Evolutionary conservation across 352 stramenopile genomes (phyloP), one percentile per base, ranked within the genome.

Genomic region (Phytophthora constricta): DNA sequence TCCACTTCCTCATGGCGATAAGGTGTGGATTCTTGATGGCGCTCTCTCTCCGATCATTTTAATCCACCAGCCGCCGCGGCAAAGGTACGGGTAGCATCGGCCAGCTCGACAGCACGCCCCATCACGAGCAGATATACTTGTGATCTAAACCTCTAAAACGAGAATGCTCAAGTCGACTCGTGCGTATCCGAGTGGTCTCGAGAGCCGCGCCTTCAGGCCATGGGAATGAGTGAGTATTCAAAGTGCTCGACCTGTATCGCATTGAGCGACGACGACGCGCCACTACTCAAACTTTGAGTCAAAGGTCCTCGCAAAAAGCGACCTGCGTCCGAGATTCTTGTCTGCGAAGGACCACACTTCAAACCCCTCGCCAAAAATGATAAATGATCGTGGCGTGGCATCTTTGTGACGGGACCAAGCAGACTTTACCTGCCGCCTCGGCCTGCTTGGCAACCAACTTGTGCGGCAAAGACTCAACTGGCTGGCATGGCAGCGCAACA

Each of bases 11-110:
- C n/a, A n/a, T n/a, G n/a, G n/a, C n/a, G n/a, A n/a, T n/a, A 37
- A 37, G 31, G 31, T 37, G 7, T 37, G 5, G 39, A 8, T 7
- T 19, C 39, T 23, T 7, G n/a, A 5, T 22, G n/a, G n/a, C n/a
- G n/a, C n/a, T n/a, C n/a, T 46, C 17, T 20, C n/a, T 20, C 39
- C 39, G 39, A 46, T 46, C 39, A 46, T 46, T 46, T 46, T 46
- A 19, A 11, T 46, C 39, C 39, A 22, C 10, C n/a, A 46, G 39
- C 10, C n/a, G 39, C n/a, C 7, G 7, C 31, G 13, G 13, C 31
- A 37, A 46, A n/a, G n/a, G n/a, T n/a, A n/a, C n/a, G n/a, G 14
- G 39, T 19, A 46, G 39, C 39, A 46, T 46, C 13, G 39, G 7
- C 8, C n/a, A 46, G n/a, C 7, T 37, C 31, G 31, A 11, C 31